Percentiles rank a stretch among this genome's conserved stretches.
These are phyloP conservation scores for Discostella stelligera DNA, from an alignment of 352 stramenopile species.

Conservation along the genomic window DNA sequence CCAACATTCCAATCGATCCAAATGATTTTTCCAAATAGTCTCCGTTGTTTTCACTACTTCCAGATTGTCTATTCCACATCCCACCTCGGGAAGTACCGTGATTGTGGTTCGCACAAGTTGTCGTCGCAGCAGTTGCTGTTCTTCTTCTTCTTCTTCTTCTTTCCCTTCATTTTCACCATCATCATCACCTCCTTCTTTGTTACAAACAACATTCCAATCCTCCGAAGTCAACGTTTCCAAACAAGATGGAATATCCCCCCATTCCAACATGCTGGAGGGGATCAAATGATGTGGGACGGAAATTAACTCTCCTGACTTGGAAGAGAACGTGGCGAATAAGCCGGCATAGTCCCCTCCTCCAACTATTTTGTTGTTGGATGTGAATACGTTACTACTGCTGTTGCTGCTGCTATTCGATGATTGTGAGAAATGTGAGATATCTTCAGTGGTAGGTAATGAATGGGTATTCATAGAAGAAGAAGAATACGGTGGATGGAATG, in stretches of 20 bases:
- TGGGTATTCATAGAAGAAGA: background rate
- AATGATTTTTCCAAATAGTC: constrained; percentile 11
- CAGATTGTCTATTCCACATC: constrained; percentile 75
- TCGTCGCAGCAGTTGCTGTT: background rate
- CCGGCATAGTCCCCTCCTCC: constrained; percentile 73
- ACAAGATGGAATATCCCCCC: constrained; percentile 67
- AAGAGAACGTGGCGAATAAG: constrained; percentile 62
- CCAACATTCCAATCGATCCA: constrained; percentile 1
- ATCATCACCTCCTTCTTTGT: constrained; percentile 2
- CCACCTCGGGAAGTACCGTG: constrained; percentile 65
- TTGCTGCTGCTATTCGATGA: background rate
- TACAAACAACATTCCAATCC: constrained; percentile 23
- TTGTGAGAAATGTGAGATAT: background rate
- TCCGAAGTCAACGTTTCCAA: constrained; percentile 70
- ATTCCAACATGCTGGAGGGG: constrained; percentile 64
- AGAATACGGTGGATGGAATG: too few species aligned
- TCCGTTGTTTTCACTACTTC: constrained; percentile 60
- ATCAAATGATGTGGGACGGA: constrained; percentile 67
- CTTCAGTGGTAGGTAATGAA: background rate
- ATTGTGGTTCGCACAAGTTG: constrained; percentile 46
- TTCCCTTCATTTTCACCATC: constrained; percentile 5
- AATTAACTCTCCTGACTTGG: constrained; percentile 52
- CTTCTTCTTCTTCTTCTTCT: constrained; percentile 9
- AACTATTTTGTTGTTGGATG: constrained; percentile 16
- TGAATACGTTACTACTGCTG: background rate